Conservation (phyloP, 2,329 filamentous ascomycete genomes). For the Aspergillus neoniger region DNA sequence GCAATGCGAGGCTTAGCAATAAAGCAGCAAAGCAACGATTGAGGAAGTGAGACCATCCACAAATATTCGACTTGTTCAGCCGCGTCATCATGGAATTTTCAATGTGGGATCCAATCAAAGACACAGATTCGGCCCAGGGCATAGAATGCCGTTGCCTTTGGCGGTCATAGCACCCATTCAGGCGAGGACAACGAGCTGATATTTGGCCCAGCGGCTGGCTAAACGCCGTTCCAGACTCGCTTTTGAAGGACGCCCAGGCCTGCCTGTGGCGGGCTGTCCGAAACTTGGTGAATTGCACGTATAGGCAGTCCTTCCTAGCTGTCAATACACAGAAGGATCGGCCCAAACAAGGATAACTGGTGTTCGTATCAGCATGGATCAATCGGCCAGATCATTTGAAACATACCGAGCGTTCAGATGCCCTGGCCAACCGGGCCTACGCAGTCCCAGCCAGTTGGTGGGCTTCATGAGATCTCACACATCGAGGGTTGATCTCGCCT, state of each 20-base stretch:
- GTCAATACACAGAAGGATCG: background rate
- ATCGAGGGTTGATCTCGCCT: background rate
- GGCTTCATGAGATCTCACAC: background rate
- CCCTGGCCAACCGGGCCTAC: background rate
- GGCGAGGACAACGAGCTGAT: background rate
- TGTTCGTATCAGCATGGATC: background rate
- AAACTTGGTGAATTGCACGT: background rate
- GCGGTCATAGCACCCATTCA: constrained; percentile 11
- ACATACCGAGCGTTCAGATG: background rate
- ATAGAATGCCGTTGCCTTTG: background rate
- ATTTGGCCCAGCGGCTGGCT: background rate
- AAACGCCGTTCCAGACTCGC: constrained; percentile 1
- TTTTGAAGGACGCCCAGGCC: background rate
- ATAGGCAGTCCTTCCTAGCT: background rate
- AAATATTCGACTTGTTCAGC: background rate
- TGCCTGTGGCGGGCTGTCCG: background rate
- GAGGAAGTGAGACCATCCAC: background rate
- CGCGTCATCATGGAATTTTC: background rate
- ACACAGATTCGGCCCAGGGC: background rate
- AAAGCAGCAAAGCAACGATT: background rate
- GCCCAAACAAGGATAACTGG: background rate
- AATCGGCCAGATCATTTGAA: background rate
- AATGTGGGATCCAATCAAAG: background rate
- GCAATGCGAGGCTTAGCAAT: background rate
- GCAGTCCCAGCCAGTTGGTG: constrained; percentile 2